A percentile compares a stretch with the other conserved stretches of the same genome.
Conservation (phyloP, 2,329 filamentous ascomycete species). For the Monosporascus sp. region DNA sequence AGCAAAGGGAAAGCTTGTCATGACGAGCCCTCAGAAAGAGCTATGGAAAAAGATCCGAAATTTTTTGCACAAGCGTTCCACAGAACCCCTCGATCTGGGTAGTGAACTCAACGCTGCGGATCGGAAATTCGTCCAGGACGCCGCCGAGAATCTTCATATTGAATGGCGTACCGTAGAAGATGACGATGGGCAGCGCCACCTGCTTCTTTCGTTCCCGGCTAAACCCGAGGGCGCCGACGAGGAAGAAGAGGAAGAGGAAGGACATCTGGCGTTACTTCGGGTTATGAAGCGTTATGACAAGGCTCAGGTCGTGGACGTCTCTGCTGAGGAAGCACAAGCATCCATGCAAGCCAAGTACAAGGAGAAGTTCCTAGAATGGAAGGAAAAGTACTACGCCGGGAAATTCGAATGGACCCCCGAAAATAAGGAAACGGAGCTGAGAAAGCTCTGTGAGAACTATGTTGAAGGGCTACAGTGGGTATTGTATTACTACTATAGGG, state of each 20-base stretch:
- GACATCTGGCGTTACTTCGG: constrained; percentile 76
- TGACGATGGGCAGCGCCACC: constrained; percentile 48
- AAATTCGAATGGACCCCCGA: constrained; percentile 87
- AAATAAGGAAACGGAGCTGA: constrained; percentile 70
- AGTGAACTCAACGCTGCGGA: constrained; percentile 71
- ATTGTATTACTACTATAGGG: constrained; percentile 94
- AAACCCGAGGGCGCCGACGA: constrained; percentile 38
- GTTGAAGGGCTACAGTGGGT: constrained; percentile 98
- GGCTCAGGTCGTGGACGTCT: constrained; percentile 76
- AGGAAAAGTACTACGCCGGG: constrained; percentile 83
- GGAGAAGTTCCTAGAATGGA: constrained; percentile 86
- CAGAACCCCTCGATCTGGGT: constrained; percentile 67
- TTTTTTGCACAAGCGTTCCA: constrained; percentile 67
- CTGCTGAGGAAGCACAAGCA: constrained; percentile 71
- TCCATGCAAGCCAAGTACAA: constrained; percentile 83
- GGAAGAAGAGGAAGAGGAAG: constrained; percentile 69
- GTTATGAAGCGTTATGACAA: constrained; percentile 89
- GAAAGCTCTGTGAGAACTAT: constrained; percentile 86
- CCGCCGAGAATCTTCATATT: constrained; percentile 60
- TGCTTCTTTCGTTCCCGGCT: constrained; percentile 46
- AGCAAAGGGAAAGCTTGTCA: constrained; percentile 58
- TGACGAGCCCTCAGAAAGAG: constrained; percentile 75
- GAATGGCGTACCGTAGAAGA: constrained; percentile 55
- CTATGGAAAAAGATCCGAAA: constrained; percentile 79
- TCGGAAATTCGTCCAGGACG: constrained; percentile 86